A percentile compares a stretch with the other conserved stretches of the same genome.
Conservation (phyloP, 2,329 filamentous ascomycete species). For the Trichophyton benhamiae region DNA sequence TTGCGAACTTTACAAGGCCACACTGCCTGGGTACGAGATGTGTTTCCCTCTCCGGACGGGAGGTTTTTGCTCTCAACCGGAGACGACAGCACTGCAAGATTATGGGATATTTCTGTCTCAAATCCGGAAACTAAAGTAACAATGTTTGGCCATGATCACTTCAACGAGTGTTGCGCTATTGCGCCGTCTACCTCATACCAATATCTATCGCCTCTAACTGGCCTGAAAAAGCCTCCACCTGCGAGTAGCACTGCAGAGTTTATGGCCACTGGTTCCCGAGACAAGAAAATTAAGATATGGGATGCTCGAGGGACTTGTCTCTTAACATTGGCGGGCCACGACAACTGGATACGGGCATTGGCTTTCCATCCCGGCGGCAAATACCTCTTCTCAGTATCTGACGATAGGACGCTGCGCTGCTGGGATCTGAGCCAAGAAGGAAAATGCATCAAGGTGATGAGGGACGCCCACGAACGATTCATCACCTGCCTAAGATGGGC, state of each 20-base stretch:
- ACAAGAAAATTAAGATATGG: constrained; percentile 87
- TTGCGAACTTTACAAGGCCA: constrained; percentile 82
- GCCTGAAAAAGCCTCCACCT: constrained; percentile 69
- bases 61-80: constrained; percentile 71
- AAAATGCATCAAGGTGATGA: constrained; percentile 72
- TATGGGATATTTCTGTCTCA: constrained; percentile 66
- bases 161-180: constrained; percentile 73
- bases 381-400: constrained; percentile 71
- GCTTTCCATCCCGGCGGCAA: constrained; percentile 88
- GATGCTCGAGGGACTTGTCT: constrained; percentile 72
- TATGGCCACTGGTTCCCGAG: constrained; percentile 75
- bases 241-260: constrained; percentile 68
- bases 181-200: constrained; percentile 67
- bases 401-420: constrained; percentile 85
- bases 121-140: constrained; percentile 57
- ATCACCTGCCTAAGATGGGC: constrained; percentile 82
- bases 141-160: constrained; percentile 75
- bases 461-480: constrained; percentile 70
- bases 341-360: constrained; percentile 82
- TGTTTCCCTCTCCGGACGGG: constrained; percentile 70
- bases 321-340: constrained; percentile 74
- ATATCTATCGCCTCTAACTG: constrained; percentile 65
- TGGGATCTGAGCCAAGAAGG: constrained; percentile 89
- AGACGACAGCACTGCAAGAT: constrained; percentile 64
- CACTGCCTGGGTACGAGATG: constrained; percentile 80